phyloP scores from a whole-genome alignment of 2,329 filamentous ascomycete genomes.

The Aspergillus bombycis region DNA sequence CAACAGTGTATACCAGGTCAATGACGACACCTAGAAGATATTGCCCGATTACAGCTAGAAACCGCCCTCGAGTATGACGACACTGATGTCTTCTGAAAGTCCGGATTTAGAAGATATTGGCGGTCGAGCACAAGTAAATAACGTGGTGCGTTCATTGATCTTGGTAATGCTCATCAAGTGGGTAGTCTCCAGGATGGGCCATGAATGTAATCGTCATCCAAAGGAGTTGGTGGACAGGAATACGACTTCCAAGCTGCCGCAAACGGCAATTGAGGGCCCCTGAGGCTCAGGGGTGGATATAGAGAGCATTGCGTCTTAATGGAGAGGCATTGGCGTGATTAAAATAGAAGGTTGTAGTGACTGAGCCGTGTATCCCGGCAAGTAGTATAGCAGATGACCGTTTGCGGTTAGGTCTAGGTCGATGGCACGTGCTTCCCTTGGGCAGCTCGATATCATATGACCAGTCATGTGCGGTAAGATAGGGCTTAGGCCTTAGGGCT shows the following conservation, averaged over 20 bases:
- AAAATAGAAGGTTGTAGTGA: background rate
- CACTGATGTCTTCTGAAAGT: background rate
- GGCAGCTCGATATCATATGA: slow-evolving; percentile 6
- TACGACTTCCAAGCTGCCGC: background rate
- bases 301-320: background rate
- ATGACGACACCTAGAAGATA: background rate
- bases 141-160: background rate
- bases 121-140: background rate
- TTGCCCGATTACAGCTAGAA: background rate
- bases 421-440: background rate
- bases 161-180: background rate
- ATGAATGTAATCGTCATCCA: slow-evolving; percentile 12
- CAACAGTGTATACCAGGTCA: background rate
- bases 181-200: background rate
- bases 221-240: background rate
- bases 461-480: slow-evolving; percentile 2
- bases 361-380: background rate
- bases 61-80: background rate
- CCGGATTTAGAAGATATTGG: background rate
- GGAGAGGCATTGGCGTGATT: background rate
- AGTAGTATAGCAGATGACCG: slow-evolving; percentile 4
- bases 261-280: background rate
- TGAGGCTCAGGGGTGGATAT: background rate
- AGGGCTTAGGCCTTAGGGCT: slow-evolving; percentile 32
- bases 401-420: slow-evolving; percentile 11